Conservation (phyloP, 2,329 filamentous ascomycete species). For the Seiridium unicorne region DNA sequence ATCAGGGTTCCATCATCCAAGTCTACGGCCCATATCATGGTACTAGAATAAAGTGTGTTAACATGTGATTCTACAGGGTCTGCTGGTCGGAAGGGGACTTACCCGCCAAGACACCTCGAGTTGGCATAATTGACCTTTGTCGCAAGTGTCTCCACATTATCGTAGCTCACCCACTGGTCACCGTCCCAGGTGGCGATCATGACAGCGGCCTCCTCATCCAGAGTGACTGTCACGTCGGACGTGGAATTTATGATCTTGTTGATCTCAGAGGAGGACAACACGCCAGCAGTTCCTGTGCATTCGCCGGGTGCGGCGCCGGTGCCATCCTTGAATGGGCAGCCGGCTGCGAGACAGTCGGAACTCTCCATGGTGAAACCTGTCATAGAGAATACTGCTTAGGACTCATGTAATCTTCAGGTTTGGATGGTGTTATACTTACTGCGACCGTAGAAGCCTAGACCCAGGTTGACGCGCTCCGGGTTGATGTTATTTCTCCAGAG, state of each 20-base stretch:
- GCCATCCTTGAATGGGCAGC: background rate
- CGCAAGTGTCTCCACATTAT: background rate
- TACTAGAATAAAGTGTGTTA: too few species aligned
- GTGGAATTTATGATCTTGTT: background rate
- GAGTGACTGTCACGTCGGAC: background rate
- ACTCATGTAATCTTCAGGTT: too few species aligned
- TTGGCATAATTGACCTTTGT: too few species aligned
- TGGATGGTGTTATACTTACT: background rate
- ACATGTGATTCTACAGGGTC: too few species aligned
- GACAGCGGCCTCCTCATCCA: background rate
- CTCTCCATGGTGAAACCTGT: background rate
- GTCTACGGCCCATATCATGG: too few species aligned
- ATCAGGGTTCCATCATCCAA: too few species aligned
- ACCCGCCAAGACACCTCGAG: too few species aligned
- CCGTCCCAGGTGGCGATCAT: background rate
- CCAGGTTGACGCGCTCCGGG: slow-evolving; percentile 24
- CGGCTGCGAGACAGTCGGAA: background rate
- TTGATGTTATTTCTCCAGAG: slow-evolving; percentile 20
- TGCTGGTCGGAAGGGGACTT: too few species aligned
- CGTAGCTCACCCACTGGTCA: background rate
- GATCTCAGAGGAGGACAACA: background rate
- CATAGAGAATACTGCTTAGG: too few species aligned
- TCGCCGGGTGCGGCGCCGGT: too few species aligned
- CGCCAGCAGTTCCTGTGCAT: background rate
- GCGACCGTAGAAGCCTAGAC: slow-evolving; percentile 28